Percentiles rank a stretch among this genome's conserved stretches.
Conservation (phyloP, 768 basidiomycete genomes). For the Russula foetens region DNA sequence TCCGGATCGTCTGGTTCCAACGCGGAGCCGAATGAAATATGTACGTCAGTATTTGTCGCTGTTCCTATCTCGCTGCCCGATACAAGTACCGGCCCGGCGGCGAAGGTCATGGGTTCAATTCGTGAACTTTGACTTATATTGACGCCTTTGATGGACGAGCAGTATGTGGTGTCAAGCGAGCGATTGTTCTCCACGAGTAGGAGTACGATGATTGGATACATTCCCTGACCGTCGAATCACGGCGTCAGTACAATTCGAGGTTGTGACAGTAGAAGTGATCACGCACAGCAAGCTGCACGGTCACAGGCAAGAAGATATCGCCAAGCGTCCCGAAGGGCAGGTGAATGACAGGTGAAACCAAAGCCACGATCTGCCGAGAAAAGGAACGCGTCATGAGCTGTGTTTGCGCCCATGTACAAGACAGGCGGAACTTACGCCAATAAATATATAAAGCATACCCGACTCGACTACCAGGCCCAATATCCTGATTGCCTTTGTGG, state of each 20-base stretch:
- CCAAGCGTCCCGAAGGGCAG: neutral
- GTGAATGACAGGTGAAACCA: neutral
- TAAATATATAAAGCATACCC: constrained; percentile 1
- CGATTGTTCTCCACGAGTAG: neutral
- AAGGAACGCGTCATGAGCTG: no score
- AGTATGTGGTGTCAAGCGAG: neutral
- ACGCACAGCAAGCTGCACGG: constrained; percentile 3
- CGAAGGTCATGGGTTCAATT: neutral
- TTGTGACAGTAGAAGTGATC: neutral
- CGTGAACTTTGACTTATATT: neutral
- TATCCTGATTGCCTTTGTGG: neutral
- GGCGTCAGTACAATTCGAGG: neutral
- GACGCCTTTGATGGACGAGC: neutral
- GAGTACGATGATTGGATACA: constrained; percentile 5
- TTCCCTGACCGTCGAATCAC: neutral
- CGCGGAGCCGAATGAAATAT: neutral
- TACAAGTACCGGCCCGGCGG: neutral
- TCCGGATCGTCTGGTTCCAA: neutral
- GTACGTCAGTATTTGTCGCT: neutral
- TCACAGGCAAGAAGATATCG: neutral
- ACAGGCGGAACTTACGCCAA: neutral
- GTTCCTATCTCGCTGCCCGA: neutral
- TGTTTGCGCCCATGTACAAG: no score
- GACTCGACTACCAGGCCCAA: constrained; percentile 1
- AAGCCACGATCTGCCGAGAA: neutral